Evolutionary conservation across 306 rosid species (phyloP), one percentile per base, ranked within the genome.

Genomic region (Arachis hypogaea): DNA sequence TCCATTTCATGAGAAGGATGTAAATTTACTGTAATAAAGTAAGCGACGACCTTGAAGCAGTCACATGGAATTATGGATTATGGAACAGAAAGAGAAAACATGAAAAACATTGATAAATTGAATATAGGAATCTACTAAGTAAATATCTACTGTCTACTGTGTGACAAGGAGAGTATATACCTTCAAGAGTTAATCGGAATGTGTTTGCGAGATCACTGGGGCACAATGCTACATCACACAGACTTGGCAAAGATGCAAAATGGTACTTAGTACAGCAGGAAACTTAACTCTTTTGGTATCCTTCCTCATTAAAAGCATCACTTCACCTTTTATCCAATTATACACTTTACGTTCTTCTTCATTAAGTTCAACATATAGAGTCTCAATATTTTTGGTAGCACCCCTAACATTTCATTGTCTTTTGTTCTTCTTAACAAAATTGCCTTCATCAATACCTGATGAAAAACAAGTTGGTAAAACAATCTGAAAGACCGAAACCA

Each of bases 371-470:
- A 90, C 75, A 54, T 75, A 84, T 78, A 70, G 77, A 46, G 84
- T 90, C 86, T 93, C 96, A 1, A 82, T 51, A 41, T 83, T 86
- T 93, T 93, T 2, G 84, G 78, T 28, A 96, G 96, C 84, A 93
- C 76, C 77, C 86, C 92, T 14, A 83, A 74, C 80, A 88, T 75
- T 74, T 68, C 83, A 47, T 69, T 78, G 50, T 88, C 95, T 74
- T 90, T 93, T 40, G 89, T 88, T 88, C 98, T 84, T 68, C 98
- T 85, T 71, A 93, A 71, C 36, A 96, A 87, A 71, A 93, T 86
- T 46, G 93, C 87, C 46, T 79, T 88, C 91, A 93, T 87, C 80
- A 93, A 68, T 74, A 80, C 86, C 96, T 90, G 84, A 59, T n/a
- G 38, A 18, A 44, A 41, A 44, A 41, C 6, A 18, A 47, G 71